Conservation (phyloP, 2,329 filamentous ascomycete species). For the Pyricularia grisea region DNA sequence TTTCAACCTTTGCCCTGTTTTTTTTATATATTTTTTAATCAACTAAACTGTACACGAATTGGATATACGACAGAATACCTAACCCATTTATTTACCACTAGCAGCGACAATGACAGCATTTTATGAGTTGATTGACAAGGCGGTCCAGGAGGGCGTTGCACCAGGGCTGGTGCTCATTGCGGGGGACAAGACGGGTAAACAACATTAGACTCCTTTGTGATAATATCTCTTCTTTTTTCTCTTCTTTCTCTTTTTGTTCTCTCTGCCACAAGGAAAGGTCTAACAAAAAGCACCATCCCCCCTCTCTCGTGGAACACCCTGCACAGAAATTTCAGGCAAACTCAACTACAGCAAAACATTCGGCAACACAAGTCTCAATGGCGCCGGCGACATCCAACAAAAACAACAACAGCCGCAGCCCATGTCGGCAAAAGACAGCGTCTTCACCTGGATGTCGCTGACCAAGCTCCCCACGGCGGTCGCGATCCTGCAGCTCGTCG, state of each 20-base stretch:
- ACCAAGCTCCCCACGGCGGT: conserved; percentile 36
- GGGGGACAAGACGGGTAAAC: conserved; percentile 8
- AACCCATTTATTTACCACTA: background rate
- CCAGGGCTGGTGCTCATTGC: conserved; percentile 14
- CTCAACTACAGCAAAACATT: conserved; percentile 14
- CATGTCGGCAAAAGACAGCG: conserved; percentile 15
- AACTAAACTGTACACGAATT: background rate
- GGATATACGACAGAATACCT: background rate
- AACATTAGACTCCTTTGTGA: background rate
- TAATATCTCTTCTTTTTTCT: background rate
- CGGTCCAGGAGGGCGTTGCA: conserved; percentile 10
- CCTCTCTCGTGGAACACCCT: background rate
- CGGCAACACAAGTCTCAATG: conserved; percentile 11
- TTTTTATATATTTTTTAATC: no score
- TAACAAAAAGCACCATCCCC: background rate
- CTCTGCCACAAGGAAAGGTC: background rate
- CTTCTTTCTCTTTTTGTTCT: background rate
- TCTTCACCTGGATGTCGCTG: conserved; percentile 24
- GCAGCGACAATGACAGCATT: conserved; percentile 8
- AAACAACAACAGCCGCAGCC: conserved; percentile 7
- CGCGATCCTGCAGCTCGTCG: conserved; percentile 35
- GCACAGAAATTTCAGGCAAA: conserved; percentile 10
- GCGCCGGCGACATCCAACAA: conserved; percentile 4
- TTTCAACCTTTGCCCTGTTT: background rate
- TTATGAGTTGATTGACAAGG: conserved; percentile 10